phyloP scores from a whole-genome alignment of 352 stramenopile genomes.

The Pythium folliculosum region DNA sequence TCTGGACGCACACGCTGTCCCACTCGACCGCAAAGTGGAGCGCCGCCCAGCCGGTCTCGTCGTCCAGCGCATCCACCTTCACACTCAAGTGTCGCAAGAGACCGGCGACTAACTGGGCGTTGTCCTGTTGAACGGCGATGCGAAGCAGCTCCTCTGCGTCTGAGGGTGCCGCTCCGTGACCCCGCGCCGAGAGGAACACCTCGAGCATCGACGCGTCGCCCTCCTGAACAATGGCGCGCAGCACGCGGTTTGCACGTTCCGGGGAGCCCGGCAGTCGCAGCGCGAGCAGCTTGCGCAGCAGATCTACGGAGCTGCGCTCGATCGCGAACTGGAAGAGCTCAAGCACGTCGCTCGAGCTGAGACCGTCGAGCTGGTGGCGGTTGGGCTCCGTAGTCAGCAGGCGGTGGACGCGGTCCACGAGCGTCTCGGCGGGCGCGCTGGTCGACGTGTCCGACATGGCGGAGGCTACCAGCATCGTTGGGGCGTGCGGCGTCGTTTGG shows the following conservation, averaged over 20 bases:
- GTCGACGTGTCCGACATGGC: background rate
- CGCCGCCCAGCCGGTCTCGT: constrained; percentile 23
- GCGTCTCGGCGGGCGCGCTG: background rate
- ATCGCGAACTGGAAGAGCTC: constrained; percentile 17
- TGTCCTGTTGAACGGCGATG: constrained; percentile 24
- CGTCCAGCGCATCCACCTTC: background rate
- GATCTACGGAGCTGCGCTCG: constrained; percentile 9
- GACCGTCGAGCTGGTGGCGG: constrained; percentile 4
- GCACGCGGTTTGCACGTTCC: background rate
- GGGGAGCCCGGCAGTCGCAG: background rate
- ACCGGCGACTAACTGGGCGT: constrained; percentile 4
- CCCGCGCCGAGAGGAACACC: constrained; percentile 1
- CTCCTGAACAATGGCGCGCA: constrained; percentile 17
- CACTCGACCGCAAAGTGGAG: constrained; percentile 38
- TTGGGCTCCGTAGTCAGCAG: background rate
- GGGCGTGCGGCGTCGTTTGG: too few relatives aligned
- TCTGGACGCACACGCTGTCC: constrained; percentile 27
- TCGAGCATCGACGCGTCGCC: constrained; percentile 8
- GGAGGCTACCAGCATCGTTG: background rate
- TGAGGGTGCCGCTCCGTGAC: background rate
- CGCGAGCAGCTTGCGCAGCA: constrained; percentile 1
- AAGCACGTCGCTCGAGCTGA: background rate
- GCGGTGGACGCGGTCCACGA: background rate
- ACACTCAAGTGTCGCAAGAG: background rate
- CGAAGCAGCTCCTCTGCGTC: constrained; percentile 10